Base-by-base conservation (phyloP, 2,329 filamentous ascomycete species). In the Botryotinia narcissicola region DNA sequence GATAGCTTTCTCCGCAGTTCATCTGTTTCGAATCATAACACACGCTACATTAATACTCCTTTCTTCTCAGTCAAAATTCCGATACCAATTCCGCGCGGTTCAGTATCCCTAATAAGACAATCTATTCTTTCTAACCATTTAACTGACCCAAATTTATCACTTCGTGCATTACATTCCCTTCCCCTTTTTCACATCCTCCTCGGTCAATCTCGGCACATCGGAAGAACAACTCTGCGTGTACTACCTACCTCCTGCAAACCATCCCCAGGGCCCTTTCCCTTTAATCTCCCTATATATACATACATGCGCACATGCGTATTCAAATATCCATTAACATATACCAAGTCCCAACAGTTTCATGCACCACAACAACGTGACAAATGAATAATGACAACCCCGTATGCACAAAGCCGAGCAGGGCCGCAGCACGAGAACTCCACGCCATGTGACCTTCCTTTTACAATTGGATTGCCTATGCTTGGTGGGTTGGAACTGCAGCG, bases 351-450 rank as follows among this genome's bases (percentile, higher is more conserved):
- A 57, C n/a, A 29, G 6, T 57, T 57, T 57, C 14, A 57, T 57
- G 51, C n/a, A 57, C n/a, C 51, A 9, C 63, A 66, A 9, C 63
- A 66, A 51, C 63, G 32, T 48, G 46, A 48, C 20, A 48, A 64
- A 66, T 37, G 29, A 37, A 12, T 51, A 63, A 51, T 5, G 12
- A n/a, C 20, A 67, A 46, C 20, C 14, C 32, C 9, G 25, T 37
- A 51, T 54, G 64, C 64, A 67, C 25, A 44, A 37, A 67, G 64
- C 61, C 61, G 37, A 40, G 25, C 61, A n/a, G 22, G 57, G 20
- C 62, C 62, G 20, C 68, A 63, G 35, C 69, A 71, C 69, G 69
- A 71, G 69, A 35, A 71, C 8, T 48, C 69, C 42, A 71, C n/a
- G n/a, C 57, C 57, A 71, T 71, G 57, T 63, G 51, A 63, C 69